These are phyloP conservation scores for Piedraia hortae DNA, from an alignment of 2,329 filamentous ascomycete genomes.

Conservation along the genomic window DNA sequence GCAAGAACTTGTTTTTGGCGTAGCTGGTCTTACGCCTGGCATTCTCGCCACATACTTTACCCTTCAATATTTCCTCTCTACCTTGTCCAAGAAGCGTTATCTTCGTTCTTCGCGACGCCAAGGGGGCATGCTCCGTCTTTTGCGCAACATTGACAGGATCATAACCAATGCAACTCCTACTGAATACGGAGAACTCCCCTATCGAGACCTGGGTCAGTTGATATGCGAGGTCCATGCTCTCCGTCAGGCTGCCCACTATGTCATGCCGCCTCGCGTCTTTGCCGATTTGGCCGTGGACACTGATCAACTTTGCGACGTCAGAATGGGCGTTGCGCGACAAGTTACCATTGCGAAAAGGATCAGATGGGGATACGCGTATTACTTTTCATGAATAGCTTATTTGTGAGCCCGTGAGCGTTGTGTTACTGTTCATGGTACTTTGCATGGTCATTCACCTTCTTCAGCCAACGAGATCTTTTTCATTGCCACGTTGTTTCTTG, in stretches of 20 bases:
- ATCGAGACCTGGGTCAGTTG: constrained; percentile 76
- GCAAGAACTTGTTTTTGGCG: constrained; percentile 93
- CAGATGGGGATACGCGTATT: constrained; percentile 69
- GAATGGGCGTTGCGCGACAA: constrained; percentile 50
- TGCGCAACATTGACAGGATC: constrained; percentile 65
- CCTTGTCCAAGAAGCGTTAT: constrained; percentile 45
- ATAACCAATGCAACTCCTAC: constrained; percentile 25
- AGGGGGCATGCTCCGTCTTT: constrained; percentile 43
- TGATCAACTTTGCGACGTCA: constrained; percentile 56
- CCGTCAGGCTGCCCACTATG: constrained; percentile 34
- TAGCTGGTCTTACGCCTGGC: constrained; percentile 77
- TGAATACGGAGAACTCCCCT: constrained; percentile 49
- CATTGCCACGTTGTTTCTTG: too few species aligned
- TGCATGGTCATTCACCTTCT: too few species aligned
- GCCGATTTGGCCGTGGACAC: constrained; percentile 76
- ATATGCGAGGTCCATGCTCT: constrained; percentile 75
- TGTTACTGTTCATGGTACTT: too few species aligned
- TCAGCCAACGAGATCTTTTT: too few species aligned
- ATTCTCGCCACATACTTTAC: constrained; percentile 61
- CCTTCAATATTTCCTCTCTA: constrained; percentile 39
- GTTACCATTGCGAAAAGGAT: constrained; percentile 56
- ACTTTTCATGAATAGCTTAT: constrained; percentile 23
- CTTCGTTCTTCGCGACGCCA: constrained; percentile 35
- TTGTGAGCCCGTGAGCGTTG: too few species aligned
- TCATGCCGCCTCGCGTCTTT: constrained; percentile 48